Evolutionary conservation across 495 filamentous ascomycete genomes (phyloP).

Genomic region (Alectoria sarmentosa): DNA sequence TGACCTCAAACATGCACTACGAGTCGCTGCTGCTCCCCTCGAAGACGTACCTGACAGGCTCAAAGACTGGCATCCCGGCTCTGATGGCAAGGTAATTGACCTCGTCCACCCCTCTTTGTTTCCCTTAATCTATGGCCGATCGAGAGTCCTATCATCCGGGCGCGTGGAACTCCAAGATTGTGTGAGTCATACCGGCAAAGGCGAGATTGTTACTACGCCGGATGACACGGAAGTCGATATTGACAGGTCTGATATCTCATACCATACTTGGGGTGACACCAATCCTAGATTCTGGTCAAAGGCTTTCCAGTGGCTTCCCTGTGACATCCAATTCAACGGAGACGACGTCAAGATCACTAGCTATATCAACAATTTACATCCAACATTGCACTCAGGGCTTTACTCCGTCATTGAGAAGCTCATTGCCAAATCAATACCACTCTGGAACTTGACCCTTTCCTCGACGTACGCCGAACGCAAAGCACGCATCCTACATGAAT

Average conservation of each 20-base stretch:
- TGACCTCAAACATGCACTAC: conserved; percentile 28
- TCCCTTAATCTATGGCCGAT: conserved; percentile 49
- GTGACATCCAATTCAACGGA: conserved; percentile 42
- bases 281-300: conserved; percentile 18
- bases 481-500: background rate
- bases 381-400: conserved; percentile 37
- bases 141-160: conserved; percentile 37
- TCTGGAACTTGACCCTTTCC: conserved; percentile 43
- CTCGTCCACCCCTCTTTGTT: conserved; percentile 57
- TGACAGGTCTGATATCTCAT: background rate
- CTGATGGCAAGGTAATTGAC: conserved; percentile 49
- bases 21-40: conserved; percentile 30
- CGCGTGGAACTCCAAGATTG: conserved; percentile 39
- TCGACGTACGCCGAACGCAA: background rate
- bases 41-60: conserved; percentile 38
- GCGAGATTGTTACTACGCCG: conserved; percentile 26
- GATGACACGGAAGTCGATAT: conserved; percentile 16
- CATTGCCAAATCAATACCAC: conserved; percentile 41
- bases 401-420: conserved; percentile 48
- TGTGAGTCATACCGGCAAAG: conserved; percentile 34
- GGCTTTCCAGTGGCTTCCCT: conserved; percentile 55
- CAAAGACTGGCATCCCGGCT: conserved; percentile 55
- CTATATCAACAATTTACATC: conserved; percentile 60
- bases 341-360: conserved; percentile 30
- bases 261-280: background rate